These are phyloP conservation scores for Juglanconis sp. DNA, from an alignment of 2,329 filamentous ascomycete species.

Conservation along the genomic window DNA sequence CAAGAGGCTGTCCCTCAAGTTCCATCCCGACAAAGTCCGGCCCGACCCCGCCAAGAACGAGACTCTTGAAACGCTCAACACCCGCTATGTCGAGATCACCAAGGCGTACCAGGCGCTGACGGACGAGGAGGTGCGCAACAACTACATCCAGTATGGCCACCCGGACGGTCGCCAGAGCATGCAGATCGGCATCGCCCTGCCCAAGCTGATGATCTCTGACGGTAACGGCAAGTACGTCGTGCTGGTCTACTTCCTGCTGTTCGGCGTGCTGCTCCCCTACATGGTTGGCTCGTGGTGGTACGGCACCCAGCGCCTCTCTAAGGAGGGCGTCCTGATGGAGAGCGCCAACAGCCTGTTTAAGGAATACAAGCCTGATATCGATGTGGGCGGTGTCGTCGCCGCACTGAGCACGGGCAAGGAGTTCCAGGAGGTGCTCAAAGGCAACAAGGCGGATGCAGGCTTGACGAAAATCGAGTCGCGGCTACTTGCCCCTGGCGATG, in stretches of 20 bases:
- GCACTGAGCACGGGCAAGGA: conserved; percentile 85
- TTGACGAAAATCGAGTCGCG: conserved; percentile 81
- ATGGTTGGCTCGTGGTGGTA: conserved; percentile 99
- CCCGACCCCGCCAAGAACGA: conserved; percentile 85
- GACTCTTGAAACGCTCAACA: conserved; percentile 78
- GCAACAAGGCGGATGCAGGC: conserved; percentile 74
- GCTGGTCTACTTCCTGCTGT: conserved; percentile 79
- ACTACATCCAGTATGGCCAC: conserved; percentile 93
- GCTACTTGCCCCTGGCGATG: conserved; percentile 61
- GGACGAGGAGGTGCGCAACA: conserved; percentile 94
- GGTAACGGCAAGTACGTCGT: conserved; percentile 95
- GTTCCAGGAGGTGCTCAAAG: conserved; percentile 72
- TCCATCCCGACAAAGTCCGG: conserved; percentile 89
- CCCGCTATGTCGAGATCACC: conserved; percentile 88
- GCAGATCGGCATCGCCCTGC: conserved; percentile 94
- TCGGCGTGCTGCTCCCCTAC: conserved; percentile 89
- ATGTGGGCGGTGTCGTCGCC: conserved; percentile 74
- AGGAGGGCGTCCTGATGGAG: conserved; percentile 88
- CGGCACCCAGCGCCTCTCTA: conserved; percentile 86
- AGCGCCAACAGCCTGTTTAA: conserved; percentile 93
- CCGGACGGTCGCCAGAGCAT: conserved; percentile 98
- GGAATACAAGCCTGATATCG: conserved; percentile 82
- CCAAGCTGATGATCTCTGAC: conserved; percentile 86
- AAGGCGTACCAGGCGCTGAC: conserved; percentile 98
- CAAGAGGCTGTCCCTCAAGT: conserved; percentile 78